These are phyloP conservation scores for Pisolithus albus DNA, from an alignment of 768 basidiomycete genomes.

Conservation along the genomic window DNA sequence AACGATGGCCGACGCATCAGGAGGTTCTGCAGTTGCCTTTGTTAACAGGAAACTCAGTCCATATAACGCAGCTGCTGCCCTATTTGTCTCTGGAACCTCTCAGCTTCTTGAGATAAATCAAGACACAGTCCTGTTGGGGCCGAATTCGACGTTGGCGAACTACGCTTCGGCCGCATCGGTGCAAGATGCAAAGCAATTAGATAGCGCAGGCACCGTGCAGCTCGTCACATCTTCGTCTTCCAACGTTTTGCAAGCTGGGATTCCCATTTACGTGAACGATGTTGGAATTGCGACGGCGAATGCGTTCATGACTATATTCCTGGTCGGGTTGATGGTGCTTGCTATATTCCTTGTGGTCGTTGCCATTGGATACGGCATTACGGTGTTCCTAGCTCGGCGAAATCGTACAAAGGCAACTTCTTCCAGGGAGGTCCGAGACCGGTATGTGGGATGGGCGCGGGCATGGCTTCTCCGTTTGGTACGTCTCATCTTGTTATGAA, in stretches of 20 bases:
- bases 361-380: slow-evolving; percentile 43
- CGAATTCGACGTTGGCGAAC: slow-evolving; percentile 7
- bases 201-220: slow-evolving; percentile 38
- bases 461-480: slow-evolving; percentile 68
- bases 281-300: slow-evolving; percentile 78
- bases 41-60: slow-evolving; percentile 81
- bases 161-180: neutral
- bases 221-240: slow-evolving; percentile 56
- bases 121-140: slow-evolving; percentile 9
- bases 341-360: slow-evolving; percentile 52
- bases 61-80: slow-evolving; percentile 43
- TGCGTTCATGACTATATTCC: slow-evolving; percentile 85
- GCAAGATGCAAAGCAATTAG: slow-evolving; percentile 20
- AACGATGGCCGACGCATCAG: slow-evolving; percentile 50
- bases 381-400: slow-evolving; percentile 21
- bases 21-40: slow-evolving; percentile 59
- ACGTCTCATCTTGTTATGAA: slow-evolving; percentile 23
- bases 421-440: slow-evolving; percentile 15
- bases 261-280: slow-evolving; percentile 77
- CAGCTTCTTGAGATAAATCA: neutral
- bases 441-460: slow-evolving; percentile 42
- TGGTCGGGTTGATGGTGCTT: slow-evolving; percentile 60
- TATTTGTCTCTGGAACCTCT: neutral
- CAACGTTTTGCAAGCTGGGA: slow-evolving; percentile 69
- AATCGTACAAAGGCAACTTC: slow-evolving; percentile 15